Evolutionary conservation across 73 alveolate genomes (phyloP).

Genomic region (Effrenium voratum): DNA sequence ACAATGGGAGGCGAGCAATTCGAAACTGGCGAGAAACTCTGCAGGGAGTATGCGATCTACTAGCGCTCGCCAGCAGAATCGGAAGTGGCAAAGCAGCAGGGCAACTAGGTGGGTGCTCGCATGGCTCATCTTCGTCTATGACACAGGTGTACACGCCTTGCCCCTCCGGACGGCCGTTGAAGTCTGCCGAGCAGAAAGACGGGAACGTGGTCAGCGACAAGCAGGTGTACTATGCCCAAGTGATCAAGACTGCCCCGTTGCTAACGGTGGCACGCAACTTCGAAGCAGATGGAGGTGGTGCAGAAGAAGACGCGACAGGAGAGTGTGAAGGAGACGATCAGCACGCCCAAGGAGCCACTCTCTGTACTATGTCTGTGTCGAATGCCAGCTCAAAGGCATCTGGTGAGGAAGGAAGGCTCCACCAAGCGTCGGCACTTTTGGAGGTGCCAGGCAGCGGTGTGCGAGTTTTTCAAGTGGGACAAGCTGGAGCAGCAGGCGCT

Average conservation of each 20-base stretch:
- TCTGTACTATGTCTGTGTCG: not conserved
- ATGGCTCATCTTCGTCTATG: too few species aligned
- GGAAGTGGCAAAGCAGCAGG: too few species aligned
- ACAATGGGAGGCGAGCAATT: too few species aligned
- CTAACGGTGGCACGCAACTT: not conserved
- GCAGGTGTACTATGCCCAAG: not conserved
- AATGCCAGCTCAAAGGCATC: not conserved
- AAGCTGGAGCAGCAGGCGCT: not conserved
- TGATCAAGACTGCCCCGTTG: not conserved
- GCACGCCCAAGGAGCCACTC: not conserved
- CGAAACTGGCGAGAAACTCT: too few species aligned
- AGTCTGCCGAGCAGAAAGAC: too few species aligned
- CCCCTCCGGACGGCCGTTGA: too few species aligned
- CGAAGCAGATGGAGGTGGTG: not conserved
- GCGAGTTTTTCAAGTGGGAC: not conserved
- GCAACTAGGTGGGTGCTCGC: too few species aligned
- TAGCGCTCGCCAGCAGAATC: too few species aligned
- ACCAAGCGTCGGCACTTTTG: not conserved
- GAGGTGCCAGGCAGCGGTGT: not conserved
- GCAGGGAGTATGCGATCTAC: too few species aligned
- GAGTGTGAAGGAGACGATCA: not conserved
- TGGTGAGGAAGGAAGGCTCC: not conserved
- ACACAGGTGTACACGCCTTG: too few species aligned
- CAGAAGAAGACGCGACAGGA: not conserved
- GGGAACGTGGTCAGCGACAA: not conserved